Conservation (phyloP, 345 rosid species). For the Atalantia buxifolia region DNA sequence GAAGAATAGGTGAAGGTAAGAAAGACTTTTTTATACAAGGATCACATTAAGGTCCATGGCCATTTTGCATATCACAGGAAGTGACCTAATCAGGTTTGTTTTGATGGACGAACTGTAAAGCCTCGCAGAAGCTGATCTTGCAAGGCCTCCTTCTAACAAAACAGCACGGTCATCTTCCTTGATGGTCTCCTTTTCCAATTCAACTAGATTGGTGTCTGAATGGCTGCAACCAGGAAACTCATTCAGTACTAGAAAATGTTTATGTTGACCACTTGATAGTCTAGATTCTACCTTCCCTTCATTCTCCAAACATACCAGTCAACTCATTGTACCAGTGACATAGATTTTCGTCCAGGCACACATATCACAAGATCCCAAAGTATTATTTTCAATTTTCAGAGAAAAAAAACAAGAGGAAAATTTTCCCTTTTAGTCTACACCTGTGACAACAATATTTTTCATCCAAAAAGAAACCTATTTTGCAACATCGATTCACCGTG, state of each 20-base stretch:
- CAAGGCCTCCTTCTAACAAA: conserved; percentile 87
- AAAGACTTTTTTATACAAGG: conserved; percentile 10
- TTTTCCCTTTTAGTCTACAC: background rate
- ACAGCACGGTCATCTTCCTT: conserved; percentile 86
- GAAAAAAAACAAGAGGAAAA: background rate
- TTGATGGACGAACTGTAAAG: conserved; percentile 60
- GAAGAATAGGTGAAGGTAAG: conserved; percentile 17
- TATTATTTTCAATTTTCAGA: background rate
- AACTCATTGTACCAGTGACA: background rate
- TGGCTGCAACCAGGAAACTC: conserved; percentile 55
- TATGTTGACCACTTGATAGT: background rate
- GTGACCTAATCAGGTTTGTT: conserved; percentile 71
- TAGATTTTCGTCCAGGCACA: background rate
- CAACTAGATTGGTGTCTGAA: conserved; percentile 83
- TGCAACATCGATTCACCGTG: background rate
- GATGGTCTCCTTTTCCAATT: conserved; percentile 53
- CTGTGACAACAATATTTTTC: background rate
- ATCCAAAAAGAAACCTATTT: background rate
- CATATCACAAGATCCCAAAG: background rate
- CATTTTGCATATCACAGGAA: background rate
- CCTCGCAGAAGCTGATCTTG: conserved; percentile 71
- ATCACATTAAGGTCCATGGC: conserved; percentile 1
- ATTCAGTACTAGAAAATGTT: conserved; percentile 17
- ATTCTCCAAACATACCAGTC: background rate
- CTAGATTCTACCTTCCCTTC: background rate